A percentile compares a stretch with the other conserved stretches of the same genome.
Conservation (phyloP, 768 basidiomycete genomes). For the Agaricus subrufescens region DNA sequence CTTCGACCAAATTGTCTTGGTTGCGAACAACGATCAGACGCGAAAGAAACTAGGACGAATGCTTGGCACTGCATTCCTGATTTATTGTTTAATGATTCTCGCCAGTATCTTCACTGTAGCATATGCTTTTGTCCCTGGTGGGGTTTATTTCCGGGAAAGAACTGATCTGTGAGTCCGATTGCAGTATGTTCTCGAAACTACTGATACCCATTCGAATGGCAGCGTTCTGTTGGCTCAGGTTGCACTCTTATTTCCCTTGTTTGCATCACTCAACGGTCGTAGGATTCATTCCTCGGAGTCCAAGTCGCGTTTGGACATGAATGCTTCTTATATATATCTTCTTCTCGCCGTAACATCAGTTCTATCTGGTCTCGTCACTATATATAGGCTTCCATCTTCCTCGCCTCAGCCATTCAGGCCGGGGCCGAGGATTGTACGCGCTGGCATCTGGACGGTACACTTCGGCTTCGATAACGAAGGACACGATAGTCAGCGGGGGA, state of each 20-base stretch:
- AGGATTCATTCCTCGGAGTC: neutral
- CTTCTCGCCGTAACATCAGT: slow-evolving; percentile 36
- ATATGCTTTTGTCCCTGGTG: slow-evolving; percentile 87
- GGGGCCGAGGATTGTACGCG: slow-evolving; percentile 64
- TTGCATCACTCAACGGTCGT: slow-evolving; percentile 15
- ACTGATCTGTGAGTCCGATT: slow-evolving; percentile 57
- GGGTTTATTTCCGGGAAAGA: slow-evolving; percentile 67
- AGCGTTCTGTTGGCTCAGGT: slow-evolving; percentile 49
- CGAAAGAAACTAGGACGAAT: neutral
- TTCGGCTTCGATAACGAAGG: slow-evolving; percentile 80
- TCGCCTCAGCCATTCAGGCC: slow-evolving; percentile 56
- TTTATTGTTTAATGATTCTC: slow-evolving; percentile 60
- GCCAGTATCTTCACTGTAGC: slow-evolving; percentile 81
- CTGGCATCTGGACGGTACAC: slow-evolving; percentile 91
- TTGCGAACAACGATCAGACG: slow-evolving; percentile 4
- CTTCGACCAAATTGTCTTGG: slow-evolving; percentile 41
- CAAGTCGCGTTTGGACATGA: slow-evolving; percentile 2
- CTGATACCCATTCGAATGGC: slow-evolving; percentile 24
- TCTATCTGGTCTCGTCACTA: slow-evolving; percentile 46
- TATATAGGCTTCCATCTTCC: slow-evolving; percentile 47
- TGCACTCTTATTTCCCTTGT: slow-evolving; percentile 36
- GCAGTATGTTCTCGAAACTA: neutral
- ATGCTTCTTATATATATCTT: slow-evolving; percentile 22
- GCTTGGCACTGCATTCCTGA: slow-evolving; percentile 47
- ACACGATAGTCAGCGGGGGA: slow-evolving; percentile 65